Conservation (phyloP, 352 stramenopile genomes). For the Aphanomyces euteiches region DNA sequence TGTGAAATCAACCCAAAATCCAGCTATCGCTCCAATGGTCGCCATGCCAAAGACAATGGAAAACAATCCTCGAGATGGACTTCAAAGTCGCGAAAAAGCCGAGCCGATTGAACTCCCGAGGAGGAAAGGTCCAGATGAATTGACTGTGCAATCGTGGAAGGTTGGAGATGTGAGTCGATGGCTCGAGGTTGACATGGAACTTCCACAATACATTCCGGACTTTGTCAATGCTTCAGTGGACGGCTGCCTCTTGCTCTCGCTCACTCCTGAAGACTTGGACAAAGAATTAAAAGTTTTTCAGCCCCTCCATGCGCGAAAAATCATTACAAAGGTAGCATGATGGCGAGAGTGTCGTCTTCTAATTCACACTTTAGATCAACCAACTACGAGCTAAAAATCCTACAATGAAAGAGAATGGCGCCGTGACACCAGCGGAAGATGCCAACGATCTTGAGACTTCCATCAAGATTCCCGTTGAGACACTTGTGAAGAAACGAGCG, state of each 20-base stretch:
- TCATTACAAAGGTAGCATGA: constrained; percentile 41
- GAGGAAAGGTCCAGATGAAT: constrained; percentile 6
- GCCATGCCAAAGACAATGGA: background rate
- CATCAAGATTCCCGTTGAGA: background rate
- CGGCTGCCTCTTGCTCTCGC: constrained; percentile 43
- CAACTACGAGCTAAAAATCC: background rate
- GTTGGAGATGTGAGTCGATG: constrained; percentile 48
- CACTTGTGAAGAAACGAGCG: background rate
- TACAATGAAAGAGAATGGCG: too few relatives aligned
- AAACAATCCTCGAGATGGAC: constrained; percentile 17
- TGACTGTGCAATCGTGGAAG: constrained; percentile 43
- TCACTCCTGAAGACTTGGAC: constrained; percentile 42
- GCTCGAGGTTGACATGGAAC: constrained; percentile 47
- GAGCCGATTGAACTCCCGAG: constrained; percentile 27
- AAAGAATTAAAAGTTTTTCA: constrained; percentile 38
- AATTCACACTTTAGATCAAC: constrained; percentile 12
- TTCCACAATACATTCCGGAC: constrained; percentile 40
- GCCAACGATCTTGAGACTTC: background rate
- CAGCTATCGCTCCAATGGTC: constrained; percentile 12
- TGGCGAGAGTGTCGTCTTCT: background rate
- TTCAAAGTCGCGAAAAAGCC: background rate
- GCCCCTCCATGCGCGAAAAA: constrained; percentile 45
- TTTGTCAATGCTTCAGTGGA: constrained; percentile 46
- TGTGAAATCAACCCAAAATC: background rate
- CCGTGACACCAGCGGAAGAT: background rate